Base-by-base conservation (phyloP, 2,329 filamentous ascomycete genomes). In the Macrophomina pseudophaseolina region DNA sequence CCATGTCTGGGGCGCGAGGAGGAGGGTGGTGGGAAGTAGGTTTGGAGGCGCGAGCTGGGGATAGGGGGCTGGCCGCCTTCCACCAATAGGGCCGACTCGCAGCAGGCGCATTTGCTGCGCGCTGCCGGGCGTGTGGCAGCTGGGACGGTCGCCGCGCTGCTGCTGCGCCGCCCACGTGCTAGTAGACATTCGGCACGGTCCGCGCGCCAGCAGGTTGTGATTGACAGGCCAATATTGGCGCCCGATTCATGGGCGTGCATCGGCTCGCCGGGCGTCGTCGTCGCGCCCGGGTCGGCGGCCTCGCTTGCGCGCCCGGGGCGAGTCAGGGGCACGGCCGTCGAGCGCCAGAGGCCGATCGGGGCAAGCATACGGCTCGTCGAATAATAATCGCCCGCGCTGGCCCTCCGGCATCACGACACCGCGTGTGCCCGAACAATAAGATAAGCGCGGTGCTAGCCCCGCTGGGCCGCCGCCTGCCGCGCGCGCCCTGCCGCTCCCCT, bases 41-140 rank as follows among this genome's bases (percentile, higher is more conserved):
- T 56, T 46, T 51, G 51, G 18, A 33, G 48, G 35, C 30, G 49
- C 9, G 28, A 28, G 49, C 52, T 18, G 33, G 60, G 32, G 59
- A 64, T 64, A 53, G 48, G 30, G 35, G 49, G 51, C 62, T 60
- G 56, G 18, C 6, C 35, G 53, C 53, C 53, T n/a, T 23, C 7
- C 4, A 30, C 28, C 40, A 60, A 42, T 60, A 60, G 56, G 56
- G 40, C 56, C 56, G 56, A 60, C 56, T 60, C 54, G 54, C 8
- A 38, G 14, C 54, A 58, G 54, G 35, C 23, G 5, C 5, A 1
- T 18, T 33, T 28, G 2, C 1, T 38, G 35, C n/a, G 53, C 53
- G 53, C 35, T 56, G 53, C 35, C 53, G 35, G 35, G 33, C 53
- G 23, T 28, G 53, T 40, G 53, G 11, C 33, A 4, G 11, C 9